These are phyloP conservation scores for Epithele typhae DNA, from an alignment of 768 basidiomycete species.

Conservation along the genomic window DNA sequence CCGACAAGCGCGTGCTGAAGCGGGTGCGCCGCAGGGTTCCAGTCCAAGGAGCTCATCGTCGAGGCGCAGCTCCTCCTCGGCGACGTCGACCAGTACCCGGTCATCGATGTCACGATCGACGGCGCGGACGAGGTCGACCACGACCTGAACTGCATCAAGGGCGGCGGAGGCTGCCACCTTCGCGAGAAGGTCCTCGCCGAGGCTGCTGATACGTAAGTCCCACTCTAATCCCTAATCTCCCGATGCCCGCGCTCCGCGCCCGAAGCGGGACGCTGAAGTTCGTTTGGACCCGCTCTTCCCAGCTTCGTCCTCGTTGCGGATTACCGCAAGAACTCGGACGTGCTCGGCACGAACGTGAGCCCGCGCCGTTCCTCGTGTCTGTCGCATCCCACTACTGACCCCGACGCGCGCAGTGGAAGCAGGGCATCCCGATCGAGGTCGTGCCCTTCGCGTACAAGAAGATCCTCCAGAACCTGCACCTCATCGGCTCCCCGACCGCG, in stretches of 20 bases:
- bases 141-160: constrained; percentile 90
- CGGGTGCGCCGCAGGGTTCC: constrained; percentile 61
- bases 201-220: constrained; percentile 76
- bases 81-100: constrained; percentile 84
- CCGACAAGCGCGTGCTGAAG: constrained; percentile 7
- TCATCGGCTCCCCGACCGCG: constrained; percentile 63
- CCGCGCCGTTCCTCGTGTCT: background rate
- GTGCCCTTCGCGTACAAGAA: constrained; percentile 94
- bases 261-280: too few relatives aligned
- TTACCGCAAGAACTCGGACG: constrained; percentile 86
- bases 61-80: constrained; percentile 71
- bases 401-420: constrained; percentile 51
- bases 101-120: constrained; percentile 95
- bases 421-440: constrained; percentile 95
- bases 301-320: constrained; percentile 93
- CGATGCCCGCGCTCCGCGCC: background rate
- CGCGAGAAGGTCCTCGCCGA: constrained; percentile 98
- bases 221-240: background rate
- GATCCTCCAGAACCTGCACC: constrained; percentile 68
- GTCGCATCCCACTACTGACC: constrained; percentile 3
- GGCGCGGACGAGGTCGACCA: constrained; percentile 97
- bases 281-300: too few relatives aligned
- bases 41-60: constrained; percentile 94
- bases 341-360: constrained; percentile 79
- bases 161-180: constrained; percentile 93